A percentile compares a stretch with the other conserved stretches of the same genome.
Evolutionary conservation across 2,329 filamentous ascomycete genomes (phyloP).

Genomic region (Ophiostoma novo-ulmi): DNA sequence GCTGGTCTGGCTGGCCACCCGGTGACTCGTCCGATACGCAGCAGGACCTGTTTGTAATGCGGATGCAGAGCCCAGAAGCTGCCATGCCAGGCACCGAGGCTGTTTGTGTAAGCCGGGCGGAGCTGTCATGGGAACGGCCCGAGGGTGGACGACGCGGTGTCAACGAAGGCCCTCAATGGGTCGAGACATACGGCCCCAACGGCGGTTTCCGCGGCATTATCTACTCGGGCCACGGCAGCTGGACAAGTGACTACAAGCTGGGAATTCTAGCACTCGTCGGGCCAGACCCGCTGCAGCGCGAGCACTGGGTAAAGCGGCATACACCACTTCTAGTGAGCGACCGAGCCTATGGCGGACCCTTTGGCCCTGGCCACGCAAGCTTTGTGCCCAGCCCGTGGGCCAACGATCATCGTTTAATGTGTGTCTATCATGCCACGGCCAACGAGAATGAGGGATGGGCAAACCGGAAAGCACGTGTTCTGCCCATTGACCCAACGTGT

Average conservation of each 20-base stretch:
- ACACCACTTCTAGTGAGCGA: slow-evolving; percentile 12
- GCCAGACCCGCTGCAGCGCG: slow-evolving; percentile 1
- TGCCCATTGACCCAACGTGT: slow-evolving; percentile 12
- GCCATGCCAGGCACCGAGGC: slow-evolving; percentile 8
- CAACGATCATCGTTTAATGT: neutral
- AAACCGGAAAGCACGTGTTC: slow-evolving; percentile 6
- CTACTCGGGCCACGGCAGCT: slow-evolving; percentile 14
- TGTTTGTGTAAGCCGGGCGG: neutral
- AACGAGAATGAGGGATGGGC: slow-evolving; percentile 14
- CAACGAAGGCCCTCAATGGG: slow-evolving; percentile 10
- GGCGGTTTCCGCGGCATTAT: slow-evolving; percentile 10
- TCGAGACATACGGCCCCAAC: neutral
- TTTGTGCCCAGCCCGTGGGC: slow-evolving; percentile 13
- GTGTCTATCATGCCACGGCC: slow-evolving; percentile 10
- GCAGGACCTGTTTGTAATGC: slow-evolving; percentile 13
- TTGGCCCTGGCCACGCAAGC: slow-evolving; percentile 8
- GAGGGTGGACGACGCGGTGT: slow-evolving; percentile 14
- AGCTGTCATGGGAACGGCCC: slow-evolving; percentile 9
- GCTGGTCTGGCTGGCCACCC: slow-evolving; percentile 14
- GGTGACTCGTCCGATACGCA: slow-evolving; percentile 14
- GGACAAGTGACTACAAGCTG: slow-evolving; percentile 15
- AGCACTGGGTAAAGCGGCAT: slow-evolving; percentile 9
- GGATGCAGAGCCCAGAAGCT: neutral
- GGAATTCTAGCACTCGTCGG: slow-evolving; percentile 7
- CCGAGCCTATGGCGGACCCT: slow-evolving; percentile 11